A percentile compares a stretch with the other conserved stretches of the same genome.
Conservation (phyloP, 2,329 filamentous ascomycete genomes). For the Hypoxylon sp. region DNA sequence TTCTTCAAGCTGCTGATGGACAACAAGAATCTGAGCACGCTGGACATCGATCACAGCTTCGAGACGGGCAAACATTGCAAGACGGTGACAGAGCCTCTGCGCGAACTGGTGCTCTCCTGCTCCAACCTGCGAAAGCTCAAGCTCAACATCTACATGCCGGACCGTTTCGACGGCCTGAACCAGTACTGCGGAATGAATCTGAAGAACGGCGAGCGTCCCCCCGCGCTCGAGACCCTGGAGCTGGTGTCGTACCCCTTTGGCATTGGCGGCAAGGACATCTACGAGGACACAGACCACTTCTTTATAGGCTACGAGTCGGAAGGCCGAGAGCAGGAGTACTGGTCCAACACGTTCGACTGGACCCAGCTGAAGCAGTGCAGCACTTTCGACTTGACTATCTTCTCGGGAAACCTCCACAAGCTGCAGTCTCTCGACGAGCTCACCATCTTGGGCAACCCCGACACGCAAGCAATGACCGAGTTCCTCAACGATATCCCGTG, state of each 20-base stretch:
- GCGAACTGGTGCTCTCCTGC: slow-evolving; percentile 3
- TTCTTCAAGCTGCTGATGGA: too few relatives aligned
- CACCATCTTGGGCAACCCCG: neutral
- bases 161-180: neutral
- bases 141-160: neutral
- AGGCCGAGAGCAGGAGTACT: slow-evolving; percentile 1
- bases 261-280: neutral
- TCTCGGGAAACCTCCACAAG: neutral
- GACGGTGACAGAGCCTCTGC: neutral
- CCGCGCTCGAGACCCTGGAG: neutral
- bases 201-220: neutral
- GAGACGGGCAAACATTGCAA: neutral
- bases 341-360: neutral
- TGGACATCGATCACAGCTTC: too few relatives aligned
- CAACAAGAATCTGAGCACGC: too few relatives aligned
- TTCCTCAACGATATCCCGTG: too few relatives aligned
- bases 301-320: neutral
- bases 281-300: neutral
- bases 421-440: neutral
- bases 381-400: neutral
- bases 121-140: neutral
- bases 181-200: neutral
- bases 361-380: neutral
- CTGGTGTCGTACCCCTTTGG: neutral
- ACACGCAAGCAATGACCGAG: too few relatives aligned